These are phyloP conservation scores for Rhamnella rubrinervis DNA, from an alignment of 331 rosid species.

Conservation along the genomic window DNA sequence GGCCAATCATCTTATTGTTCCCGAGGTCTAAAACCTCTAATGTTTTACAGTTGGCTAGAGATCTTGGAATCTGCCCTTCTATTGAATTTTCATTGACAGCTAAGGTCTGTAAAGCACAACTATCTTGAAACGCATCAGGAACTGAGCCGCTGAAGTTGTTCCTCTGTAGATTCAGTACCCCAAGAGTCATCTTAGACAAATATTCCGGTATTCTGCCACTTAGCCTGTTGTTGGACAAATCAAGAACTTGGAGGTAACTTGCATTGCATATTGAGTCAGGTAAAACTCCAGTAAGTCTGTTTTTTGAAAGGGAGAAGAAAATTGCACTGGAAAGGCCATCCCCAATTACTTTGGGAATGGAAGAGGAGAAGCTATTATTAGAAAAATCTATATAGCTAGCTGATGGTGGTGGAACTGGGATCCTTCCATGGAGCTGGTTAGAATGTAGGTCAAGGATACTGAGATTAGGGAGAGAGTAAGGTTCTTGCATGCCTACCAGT, in stretches of 20 bases:
- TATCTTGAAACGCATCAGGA: constrained; percentile 34
- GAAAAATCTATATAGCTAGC: constrained; percentile 5
- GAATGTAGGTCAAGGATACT: neutral
- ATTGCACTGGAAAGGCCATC: neutral
- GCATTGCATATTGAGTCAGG: constrained; percentile 53
- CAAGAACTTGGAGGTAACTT: constrained; percentile 49
- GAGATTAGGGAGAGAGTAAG: neutral
- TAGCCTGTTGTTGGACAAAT: constrained; percentile 50
- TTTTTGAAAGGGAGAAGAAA: neutral
- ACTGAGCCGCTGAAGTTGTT: constrained; percentile 35
- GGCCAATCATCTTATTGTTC: too few relatives aligned
- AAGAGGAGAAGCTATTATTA: constrained; percentile 11
- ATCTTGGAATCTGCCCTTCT: constrained; percentile 45
- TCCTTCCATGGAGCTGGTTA: neutral
- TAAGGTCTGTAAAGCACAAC: constrained; percentile 45
- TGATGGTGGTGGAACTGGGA: neutral
- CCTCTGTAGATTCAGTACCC: constrained; percentile 41
- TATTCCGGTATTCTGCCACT: constrained; percentile 45
- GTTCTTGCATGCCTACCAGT: constrained; percentile 22
- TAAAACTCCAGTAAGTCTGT: constrained; percentile 21
- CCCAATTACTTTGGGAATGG: constrained; percentile 17
- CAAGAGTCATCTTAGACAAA: constrained; percentile 28
- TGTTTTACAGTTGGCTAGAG: constrained; percentile 38
- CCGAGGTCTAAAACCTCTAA: too few relatives aligned
- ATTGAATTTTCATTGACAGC: constrained; percentile 42